phyloP scores from a whole-genome alignment of 148 eudicot species.

The Persicaria maculosa region DNA sequence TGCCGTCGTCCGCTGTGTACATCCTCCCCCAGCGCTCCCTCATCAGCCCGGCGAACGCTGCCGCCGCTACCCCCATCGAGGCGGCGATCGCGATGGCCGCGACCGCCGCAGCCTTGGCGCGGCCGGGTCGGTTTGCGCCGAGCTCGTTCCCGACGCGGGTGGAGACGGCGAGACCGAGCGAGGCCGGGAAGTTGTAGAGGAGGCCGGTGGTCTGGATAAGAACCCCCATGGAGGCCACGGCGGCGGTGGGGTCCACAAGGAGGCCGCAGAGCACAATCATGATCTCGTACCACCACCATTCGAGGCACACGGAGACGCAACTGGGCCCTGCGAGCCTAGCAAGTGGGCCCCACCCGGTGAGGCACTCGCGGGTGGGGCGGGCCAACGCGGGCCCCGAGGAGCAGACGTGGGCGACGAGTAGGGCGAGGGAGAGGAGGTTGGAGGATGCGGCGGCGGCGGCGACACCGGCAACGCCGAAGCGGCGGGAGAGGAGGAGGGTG shows the following conservation, averaged over 20 bases:
- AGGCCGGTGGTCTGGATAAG: slow-evolving; percentile 75
- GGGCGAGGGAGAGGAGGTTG: slow-evolving; percentile 34
- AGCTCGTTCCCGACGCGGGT: slow-evolving; percentile 78
- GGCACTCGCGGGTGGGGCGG: slow-evolving; percentile 46
- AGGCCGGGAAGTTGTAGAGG: slow-evolving; percentile 64
- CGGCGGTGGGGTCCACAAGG: slow-evolving; percentile 52
- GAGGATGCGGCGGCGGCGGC: slow-evolving; percentile 62
- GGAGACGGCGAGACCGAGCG: slow-evolving; percentile 70
- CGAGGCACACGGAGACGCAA: slow-evolving; percentile 60
- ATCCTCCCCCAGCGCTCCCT: slow-evolving; percentile 50
- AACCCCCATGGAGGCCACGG: slow-evolving; percentile 80
- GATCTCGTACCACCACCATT: slow-evolving; percentile 97
- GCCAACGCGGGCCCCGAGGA: slow-evolving; percentile 49
- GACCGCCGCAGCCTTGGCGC: slow-evolving; percentile 39
- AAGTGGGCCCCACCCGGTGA: slow-evolving; percentile 62
- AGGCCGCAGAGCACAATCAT: slow-evolving; percentile 81
- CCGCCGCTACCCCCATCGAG: slow-evolving; percentile 46
- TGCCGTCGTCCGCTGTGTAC: slow-evolving; percentile 45
- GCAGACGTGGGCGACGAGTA: slow-evolving; percentile 44
- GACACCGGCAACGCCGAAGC: slow-evolving; percentile 44
- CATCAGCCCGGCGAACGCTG: slow-evolving; percentile 36
- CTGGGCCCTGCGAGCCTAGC: slow-evolving; percentile 62
- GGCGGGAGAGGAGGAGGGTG: slow-evolving; percentile 28
- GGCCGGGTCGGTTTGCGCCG: slow-evolving; percentile 49
- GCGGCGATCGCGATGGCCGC: slow-evolving; percentile 40